Evolutionary conservation across 2,329 filamentous ascomycete genomes (phyloP), one percentile per base, ranked within the genome.

Genomic region (Sporothrix luriei): DNA sequence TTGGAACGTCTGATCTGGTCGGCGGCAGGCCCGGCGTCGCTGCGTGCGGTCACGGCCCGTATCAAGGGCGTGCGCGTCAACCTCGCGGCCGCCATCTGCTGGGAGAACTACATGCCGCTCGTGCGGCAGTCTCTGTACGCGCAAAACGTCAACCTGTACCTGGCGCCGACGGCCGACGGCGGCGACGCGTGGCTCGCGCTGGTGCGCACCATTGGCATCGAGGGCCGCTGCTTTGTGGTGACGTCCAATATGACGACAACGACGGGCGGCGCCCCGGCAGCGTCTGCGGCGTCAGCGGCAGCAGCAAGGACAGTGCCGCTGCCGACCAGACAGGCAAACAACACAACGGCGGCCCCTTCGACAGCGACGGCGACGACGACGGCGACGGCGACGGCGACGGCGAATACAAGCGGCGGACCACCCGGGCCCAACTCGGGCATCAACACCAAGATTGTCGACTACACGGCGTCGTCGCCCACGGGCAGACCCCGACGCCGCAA

Each of bases 101-200:
- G 94, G 94, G 94, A 98, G 79, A 97, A 92, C 78, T 97, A 94
- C 81, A 97, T 97, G 93, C 94, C 94, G 0, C 82, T 97, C 21
- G 83, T 97, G 9, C 87, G 94, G 21, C 91, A 97, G 77, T 85
- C 88, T 19, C 83, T 97, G 49, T 98, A 97, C 78, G 85, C 88
- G 2, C 94, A 97, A 79, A 97, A 97, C 76, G 88, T 97, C 75
- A 97, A 97, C 78, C 81, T 97, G 14, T 97, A 94, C 79, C 87
- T 97, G 1, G 93, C 94, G 0, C 94, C 94, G 0, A 97, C 94
- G 0, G 94, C 94, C 1, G 94, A 97, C 80, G 87, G 84, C 24
- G 85, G 94, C 71, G 91, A 94, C 75, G 88, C 91, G 0, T 98
- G 94, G 94, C 80, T 92, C 29, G 81, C 88, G 0, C 82, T 96